Conservation (phyloP, 2,329 filamentous ascomycete genomes). For the Aspergillus japonicus region DNA sequence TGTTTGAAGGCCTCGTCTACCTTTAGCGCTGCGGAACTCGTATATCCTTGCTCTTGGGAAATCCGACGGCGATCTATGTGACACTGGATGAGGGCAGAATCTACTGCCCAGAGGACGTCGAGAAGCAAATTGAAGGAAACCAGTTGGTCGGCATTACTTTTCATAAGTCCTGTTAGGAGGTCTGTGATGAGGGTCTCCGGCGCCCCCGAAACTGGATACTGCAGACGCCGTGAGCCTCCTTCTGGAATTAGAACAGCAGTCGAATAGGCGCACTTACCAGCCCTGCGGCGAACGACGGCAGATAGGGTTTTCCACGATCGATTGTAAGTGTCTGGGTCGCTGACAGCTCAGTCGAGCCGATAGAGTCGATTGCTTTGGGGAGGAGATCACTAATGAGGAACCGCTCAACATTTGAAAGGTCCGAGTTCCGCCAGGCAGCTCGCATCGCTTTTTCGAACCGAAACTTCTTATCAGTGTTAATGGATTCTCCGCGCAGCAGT, state of each 20-base stretch:
- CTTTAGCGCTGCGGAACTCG: conserved; percentile 12
- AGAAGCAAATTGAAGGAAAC: conserved; percentile 34
- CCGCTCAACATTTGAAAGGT: conserved; percentile 31
- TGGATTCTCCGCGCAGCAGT: conserved; percentile 29
- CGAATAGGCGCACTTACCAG: conserved; percentile 23
- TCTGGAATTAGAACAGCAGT: not conserved
- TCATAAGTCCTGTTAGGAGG: conserved; percentile 18
- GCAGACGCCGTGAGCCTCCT: conserved; percentile 7
- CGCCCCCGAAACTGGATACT: conserved; percentile 36
- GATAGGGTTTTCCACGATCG: conserved; percentile 18
- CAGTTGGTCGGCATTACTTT: conserved; percentile 26
- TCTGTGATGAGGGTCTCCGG: conserved; percentile 25
- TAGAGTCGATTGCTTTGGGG: conserved; percentile 28
- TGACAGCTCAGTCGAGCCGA: conserved; percentile 20
- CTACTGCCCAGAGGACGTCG: conserved; percentile 36
- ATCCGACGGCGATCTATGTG: conserved; percentile 33
- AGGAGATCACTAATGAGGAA: conserved; percentile 35
- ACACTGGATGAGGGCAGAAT: conserved; percentile 35
- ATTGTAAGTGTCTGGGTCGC: conserved; percentile 9
- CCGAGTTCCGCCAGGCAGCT: conserved; percentile 34
- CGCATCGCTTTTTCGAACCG: conserved; percentile 33
- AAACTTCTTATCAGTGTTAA: conserved; percentile 27
- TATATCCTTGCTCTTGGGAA: conserved; percentile 22
- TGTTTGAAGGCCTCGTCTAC: conserved; percentile 20
- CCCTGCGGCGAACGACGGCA: conserved; percentile 31